Base-by-base conservation (phyloP, 2,329 filamentous ascomycete species). In the Apiospora marii region DNA sequence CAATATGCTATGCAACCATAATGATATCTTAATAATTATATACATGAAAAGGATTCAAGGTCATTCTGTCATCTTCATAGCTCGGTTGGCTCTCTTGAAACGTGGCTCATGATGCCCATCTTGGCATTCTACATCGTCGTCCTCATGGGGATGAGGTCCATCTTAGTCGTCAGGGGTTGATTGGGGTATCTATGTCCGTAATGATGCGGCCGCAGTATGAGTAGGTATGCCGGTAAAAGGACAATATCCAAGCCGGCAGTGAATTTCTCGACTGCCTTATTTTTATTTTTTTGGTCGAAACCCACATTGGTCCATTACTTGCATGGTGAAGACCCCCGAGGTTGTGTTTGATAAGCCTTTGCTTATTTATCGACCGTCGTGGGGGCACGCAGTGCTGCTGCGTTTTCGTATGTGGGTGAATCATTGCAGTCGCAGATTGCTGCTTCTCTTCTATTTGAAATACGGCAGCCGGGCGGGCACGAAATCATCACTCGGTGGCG, bases 391-490 rank as follows among this genome's bases (percentile, higher is more conserved):
- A 64, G 58, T 64, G 34, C 58, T n/a, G 34, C 58, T 64, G 34
- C 58, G 58, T 7, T 19, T 37, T 61, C 34, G 8, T 41, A n/a
- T 22, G 58, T 8, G 19, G 13, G 10, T 64, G 1, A 24, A 8
- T 41, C 1, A n/a, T n/a, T n/a, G 58, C n/a, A 64, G 2, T 12
- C 22, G 2, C n/a, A 64, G n/a, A 14, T 3, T 3, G 22, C 8
- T 8, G 13, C 13, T n/a, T 12, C 58, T 12, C 58, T n/a, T 64
- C 74, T 69, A 89, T 75, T 82, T 82, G 81, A 92, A 89, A 71
- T 85, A 84, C 49, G 90, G 90, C 73, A 92, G 79, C 73, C 89
- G 84, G 48, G 90, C 90, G 4, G 90, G 89, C 30, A 91, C 83
- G 75, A 92, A 92, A 2, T 81, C 75, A 49, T 75, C 77, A 24